These are phyloP conservation scores for Fusarium robinianum DNA, from an alignment of 2,329 filamentous ascomycete genomes.

Conservation along the genomic window DNA sequence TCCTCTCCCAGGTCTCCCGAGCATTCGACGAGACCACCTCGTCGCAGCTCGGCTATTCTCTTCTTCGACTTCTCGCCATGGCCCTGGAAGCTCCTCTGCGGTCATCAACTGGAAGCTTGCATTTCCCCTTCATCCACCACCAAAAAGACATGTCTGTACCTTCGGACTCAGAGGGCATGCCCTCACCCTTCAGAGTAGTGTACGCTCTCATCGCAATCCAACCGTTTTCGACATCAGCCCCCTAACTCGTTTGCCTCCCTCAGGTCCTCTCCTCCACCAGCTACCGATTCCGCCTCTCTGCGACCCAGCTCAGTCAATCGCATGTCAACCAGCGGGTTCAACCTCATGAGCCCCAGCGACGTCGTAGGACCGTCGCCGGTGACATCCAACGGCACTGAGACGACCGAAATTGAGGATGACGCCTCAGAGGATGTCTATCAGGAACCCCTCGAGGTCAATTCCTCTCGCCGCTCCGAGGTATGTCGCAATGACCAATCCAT, in stretches of 20 bases:
- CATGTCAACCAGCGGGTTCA: constrained; percentile 54
- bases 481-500: constrained; percentile 5
- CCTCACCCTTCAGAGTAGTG: constrained; percentile 57
- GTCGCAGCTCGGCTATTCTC: constrained; percentile 18
- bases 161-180: constrained; percentile 54
- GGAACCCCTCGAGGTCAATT: constrained; percentile 22
- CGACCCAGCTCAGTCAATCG: constrained; percentile 57
- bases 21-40: constrained; percentile 17
- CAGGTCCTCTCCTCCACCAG: constrained; percentile 45
- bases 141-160: constrained; percentile 59
- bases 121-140: constrained; percentile 49
- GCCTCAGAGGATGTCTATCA: constrained; percentile 61
- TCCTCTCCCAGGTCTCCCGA: constrained; percentile 7
- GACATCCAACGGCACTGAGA: constrained; percentile 81
- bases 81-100: constrained; percentile 59
- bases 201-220: constrained; percentile 42
- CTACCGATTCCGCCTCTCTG: constrained; percentile 52
- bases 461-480: constrained; percentile 40
- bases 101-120: constrained; percentile 60
- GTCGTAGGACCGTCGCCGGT: constrained; percentile 82
- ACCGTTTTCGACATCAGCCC: background rate
- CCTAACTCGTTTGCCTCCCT: background rate
- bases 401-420: constrained; percentile 84
- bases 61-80: constrained; percentile 35
- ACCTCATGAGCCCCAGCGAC: constrained; percentile 66